Percentiles rank a stretch among this genome's conserved stretches.
Evolutionary conservation across 257 asterid species (phyloP).

Genomic region (Gentiana dahurica): DNA sequence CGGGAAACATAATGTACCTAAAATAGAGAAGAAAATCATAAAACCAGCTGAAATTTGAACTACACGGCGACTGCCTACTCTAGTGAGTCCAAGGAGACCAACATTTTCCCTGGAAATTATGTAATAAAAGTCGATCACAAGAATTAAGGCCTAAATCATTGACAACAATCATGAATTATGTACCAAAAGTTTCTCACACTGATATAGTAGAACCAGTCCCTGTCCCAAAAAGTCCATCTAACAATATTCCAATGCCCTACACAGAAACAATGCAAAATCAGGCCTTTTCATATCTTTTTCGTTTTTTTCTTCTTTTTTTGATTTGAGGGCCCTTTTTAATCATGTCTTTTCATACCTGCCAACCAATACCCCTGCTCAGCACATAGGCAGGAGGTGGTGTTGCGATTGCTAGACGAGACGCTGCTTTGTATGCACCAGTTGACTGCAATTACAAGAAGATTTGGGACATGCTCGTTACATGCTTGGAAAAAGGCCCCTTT

Average conservation of each 20-base stretch:
- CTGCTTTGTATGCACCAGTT: conserved; percentile 90
- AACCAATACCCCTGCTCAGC: conserved; percentile 96
- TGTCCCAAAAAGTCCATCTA: conserved; percentile 91
- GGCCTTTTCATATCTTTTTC: too few species aligned
- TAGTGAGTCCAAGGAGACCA: conserved; percentile 96
- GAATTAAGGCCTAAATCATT: too few species aligned
- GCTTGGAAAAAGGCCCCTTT: too few species aligned
- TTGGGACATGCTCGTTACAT: conserved; percentile 2
- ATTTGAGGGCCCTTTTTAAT: too few species aligned
- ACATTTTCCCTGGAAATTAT: conserved; percentile 67
- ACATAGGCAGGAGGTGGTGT: conserved; percentile 99
- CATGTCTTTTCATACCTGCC: conserved; percentile 53
- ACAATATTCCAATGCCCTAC: conserved; percentile 92
- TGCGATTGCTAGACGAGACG: conserved; percentile 97
- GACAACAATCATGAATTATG: background rate
- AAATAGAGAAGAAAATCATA: conserved; percentile 93
- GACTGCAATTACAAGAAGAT: conserved; percentile 48
- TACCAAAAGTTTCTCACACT: conserved; percentile 48
- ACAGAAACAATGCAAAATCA: conserved; percentile 4
- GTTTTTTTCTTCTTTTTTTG: too few species aligned
- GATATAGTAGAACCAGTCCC: conserved; percentile 90
- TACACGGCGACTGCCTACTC: conserved; percentile 98
- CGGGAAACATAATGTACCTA: conserved; percentile 27
- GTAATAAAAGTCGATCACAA: too few species aligned
- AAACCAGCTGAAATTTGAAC: conserved; percentile 94